Percentiles rank a stretch among this genome's conserved stretches.
Evolutionary conservation across 1,139 yeast genomes (phyloP).

Genomic region (Sugiyamaella pinicola): DNA sequence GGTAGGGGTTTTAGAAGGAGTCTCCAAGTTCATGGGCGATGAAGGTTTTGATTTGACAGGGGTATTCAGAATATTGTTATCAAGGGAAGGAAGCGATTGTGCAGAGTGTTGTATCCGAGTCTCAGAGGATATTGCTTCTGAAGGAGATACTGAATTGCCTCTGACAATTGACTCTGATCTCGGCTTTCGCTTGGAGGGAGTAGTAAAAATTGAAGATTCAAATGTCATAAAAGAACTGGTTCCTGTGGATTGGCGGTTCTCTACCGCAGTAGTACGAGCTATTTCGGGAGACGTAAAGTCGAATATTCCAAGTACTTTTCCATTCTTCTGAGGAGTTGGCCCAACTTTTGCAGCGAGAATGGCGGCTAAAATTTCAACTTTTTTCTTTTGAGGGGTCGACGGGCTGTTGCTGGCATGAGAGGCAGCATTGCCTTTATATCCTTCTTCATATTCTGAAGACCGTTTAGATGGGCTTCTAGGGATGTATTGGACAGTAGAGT

Average conservation of each 20-base stretch:
- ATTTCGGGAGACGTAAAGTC: conserved; percentile 52
- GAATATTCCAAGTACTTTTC: conserved; percentile 66
- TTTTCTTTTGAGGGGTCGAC: conserved; percentile 10
- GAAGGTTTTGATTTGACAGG: conserved; percentile 18
- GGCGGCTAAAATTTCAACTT: conserved; percentile 5
- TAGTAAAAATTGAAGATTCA: not conserved
- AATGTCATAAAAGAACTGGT: no score
- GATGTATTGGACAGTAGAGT: conserved; percentile 4
- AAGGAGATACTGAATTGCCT: not conserved
- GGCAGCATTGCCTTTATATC: conserved; percentile 10
- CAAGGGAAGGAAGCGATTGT: not conserved
- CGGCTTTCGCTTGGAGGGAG: conserved; percentile 7
- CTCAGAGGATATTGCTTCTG: not conserved
- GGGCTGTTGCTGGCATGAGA: conserved; percentile 3
- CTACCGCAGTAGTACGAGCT: not conserved
- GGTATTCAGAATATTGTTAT: not conserved
- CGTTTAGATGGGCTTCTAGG: conserved; percentile 5
- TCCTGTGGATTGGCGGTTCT: no score
- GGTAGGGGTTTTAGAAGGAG: conserved; percentile 35
- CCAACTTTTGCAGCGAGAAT: conserved; percentile 51
- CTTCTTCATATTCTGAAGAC: conserved; percentile 12
- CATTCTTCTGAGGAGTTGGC: conserved; percentile 77
- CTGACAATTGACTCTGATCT: not conserved
- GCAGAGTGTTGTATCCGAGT: not conserved
- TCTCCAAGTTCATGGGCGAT: conserved; percentile 17